Evolutionary conservation across 441 rosid species (phyloP).

Genomic region (Populus hybrid): DNA sequence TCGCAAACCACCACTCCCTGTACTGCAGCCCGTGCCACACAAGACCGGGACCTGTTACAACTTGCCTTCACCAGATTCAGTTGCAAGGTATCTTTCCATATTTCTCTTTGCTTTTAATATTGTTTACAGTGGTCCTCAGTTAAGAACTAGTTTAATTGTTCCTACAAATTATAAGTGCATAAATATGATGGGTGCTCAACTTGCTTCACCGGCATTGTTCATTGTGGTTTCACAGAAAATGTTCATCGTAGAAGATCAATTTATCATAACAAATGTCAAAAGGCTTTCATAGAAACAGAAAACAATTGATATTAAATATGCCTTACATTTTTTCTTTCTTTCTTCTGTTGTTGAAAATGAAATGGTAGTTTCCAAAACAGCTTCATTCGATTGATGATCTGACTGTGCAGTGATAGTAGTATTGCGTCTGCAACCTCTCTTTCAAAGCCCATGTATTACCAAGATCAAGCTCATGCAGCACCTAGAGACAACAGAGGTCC

Average conservation of each 20-base stretch:
- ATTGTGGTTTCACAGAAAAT: neutral
- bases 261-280: no score
- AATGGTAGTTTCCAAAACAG: neutral
- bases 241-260: neutral
- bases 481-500: conserved; percentile 37
- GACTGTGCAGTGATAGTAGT: conserved; percentile 60
- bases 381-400: conserved; percentile 26
- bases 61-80: conserved; percentile 84
- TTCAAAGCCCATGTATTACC: conserved; percentile 45
- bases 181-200: neutral
- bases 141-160: neutral
- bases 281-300: no score
- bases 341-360: no score
- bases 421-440: conserved; percentile 49
- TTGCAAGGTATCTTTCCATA: conserved; percentile 52
- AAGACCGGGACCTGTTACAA: conserved; percentile 33
- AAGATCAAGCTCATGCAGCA: conserved; percentile 43
- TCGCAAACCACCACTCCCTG: conserved; percentile 43
- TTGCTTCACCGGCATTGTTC: neutral
- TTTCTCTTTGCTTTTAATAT: neutral
- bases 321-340: no score
- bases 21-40: conserved; percentile 39
- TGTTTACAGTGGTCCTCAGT: no score
- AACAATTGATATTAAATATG: no score
- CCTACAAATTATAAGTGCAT: no score